Percentiles rank a stretch among this genome's conserved stretches.
Evolutionary conservation across 495 filamentous ascomycete genomes (phyloP).

Genomic region (Talaromyces wortmannii): DNA sequence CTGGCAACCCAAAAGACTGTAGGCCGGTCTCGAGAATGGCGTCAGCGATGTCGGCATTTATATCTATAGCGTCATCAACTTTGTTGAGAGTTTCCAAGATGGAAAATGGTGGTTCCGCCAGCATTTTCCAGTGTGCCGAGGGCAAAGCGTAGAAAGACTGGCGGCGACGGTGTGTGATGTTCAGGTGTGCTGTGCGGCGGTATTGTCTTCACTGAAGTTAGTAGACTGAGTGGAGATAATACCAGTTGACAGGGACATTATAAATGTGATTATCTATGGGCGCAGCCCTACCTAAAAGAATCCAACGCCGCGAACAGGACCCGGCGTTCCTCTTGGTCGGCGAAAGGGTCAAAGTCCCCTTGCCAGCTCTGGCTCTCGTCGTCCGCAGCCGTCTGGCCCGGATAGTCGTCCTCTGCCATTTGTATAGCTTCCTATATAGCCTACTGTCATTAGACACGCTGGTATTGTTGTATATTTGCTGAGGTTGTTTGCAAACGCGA

Average conservation of each 20-base stretch:
- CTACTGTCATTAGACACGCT: background rate
- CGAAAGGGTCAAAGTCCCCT: slow-evolving; percentile 53
- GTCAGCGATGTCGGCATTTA: slow-evolving; percentile 76
- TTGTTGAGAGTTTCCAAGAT: slow-evolving; percentile 67
- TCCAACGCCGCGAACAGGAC: slow-evolving; percentile 74
- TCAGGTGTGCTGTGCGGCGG: slow-evolving; percentile 71
- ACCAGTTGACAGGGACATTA: background rate
- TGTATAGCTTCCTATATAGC: background rate
- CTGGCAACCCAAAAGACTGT: slow-evolving; percentile 51
- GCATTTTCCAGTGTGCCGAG: slow-evolving; percentile 68
- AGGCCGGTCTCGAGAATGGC: slow-evolving; percentile 64
- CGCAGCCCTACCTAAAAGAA: slow-evolving; percentile 62
- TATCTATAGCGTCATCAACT: slow-evolving; percentile 83
- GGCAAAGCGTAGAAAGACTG: slow-evolving; percentile 91
- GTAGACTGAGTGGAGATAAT: background rate
- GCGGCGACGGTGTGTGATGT: slow-evolving; percentile 80
- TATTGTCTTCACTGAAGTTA: slow-evolving; percentile 57
- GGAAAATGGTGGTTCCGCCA: slow-evolving; percentile 74
- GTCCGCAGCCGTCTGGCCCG: background rate
- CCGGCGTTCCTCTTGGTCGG: slow-evolving; percentile 66
- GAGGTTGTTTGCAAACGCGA: background rate
- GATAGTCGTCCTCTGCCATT: background rate
- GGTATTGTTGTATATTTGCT: background rate
- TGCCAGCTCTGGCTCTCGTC: slow-evolving; percentile 37
- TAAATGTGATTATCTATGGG: background rate